These are phyloP conservation scores for Aspergillus terreus DNA, from an alignment of 2,329 filamentous ascomycete genomes.

Conservation along the genomic window DNA sequence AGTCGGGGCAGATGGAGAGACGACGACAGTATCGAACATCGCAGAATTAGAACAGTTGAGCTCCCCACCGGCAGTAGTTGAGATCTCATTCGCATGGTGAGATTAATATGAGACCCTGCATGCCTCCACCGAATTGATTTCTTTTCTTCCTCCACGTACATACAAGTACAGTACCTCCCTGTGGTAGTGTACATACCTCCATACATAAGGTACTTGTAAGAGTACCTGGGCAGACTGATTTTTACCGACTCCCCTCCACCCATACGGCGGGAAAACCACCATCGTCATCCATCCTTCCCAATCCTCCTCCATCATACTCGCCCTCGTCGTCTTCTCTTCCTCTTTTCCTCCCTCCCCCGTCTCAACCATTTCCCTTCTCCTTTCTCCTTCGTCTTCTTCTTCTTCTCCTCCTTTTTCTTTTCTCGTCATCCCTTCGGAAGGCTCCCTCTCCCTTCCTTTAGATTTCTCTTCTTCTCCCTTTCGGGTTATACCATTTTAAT, in stretches of 20 bases:
- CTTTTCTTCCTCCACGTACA: no score
- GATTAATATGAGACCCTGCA: no score
- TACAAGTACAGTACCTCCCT: no score
- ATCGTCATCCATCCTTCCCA: conserved; percentile 4
- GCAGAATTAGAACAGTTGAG: no score
- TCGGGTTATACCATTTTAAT: conserved; percentile 4
- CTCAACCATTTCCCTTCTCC: conserved; percentile 10
- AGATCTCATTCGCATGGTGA: no score
- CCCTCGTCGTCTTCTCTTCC: conserved; percentile 5
- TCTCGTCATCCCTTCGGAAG: conserved; percentile 1
- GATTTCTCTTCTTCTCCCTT: conserved; percentile 8
- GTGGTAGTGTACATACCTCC: no score
- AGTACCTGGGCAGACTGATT: no score
- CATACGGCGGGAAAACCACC: conserved; percentile 1
- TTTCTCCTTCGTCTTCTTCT: conserved; percentile 6
- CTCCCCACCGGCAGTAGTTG: no score
- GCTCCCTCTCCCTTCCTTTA: conserved; percentile 4
- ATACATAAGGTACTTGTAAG: no score
- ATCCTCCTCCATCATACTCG: conserved; percentile 4
- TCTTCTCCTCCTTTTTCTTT: conserved; percentile 6
- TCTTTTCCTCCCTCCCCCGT: conserved; percentile 13
- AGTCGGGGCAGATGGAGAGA: no score
- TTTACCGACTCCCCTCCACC: background rate
- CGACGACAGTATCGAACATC: no score
- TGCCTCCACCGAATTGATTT: no score